Conservation (phyloP, 2,329 filamentous ascomycete genomes). For the Alternaria novae-zelandiae region DNA sequence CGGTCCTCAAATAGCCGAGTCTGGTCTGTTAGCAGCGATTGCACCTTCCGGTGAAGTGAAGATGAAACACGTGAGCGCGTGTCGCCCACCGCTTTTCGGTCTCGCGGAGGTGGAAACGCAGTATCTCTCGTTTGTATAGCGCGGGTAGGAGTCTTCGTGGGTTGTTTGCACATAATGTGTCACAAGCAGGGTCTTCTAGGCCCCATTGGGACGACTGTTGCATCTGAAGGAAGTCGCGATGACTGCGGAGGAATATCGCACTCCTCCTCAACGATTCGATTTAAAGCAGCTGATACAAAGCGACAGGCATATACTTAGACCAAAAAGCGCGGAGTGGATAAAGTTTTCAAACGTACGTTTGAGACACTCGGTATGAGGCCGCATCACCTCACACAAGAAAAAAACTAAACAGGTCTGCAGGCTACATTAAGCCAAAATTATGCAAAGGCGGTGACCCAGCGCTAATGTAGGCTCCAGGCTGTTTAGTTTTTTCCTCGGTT, state of each 20-base stretch:
- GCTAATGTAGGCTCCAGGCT: no score
- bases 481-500: no score
- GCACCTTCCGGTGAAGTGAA: slow-evolving; percentile 12
- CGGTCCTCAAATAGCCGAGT: neutral
- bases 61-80: slow-evolving; percentile 9
- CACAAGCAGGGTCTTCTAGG: neutral
- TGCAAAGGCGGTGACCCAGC: no score
- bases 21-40: neutral
- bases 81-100: neutral
- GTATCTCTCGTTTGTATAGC: neutral
- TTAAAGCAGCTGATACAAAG: neutral
- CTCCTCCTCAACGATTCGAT: neutral
- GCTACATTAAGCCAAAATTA: no score
- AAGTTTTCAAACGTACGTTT: neutral
- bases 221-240: slow-evolving; percentile 5
- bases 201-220: neutral
- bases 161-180: slow-evolving; percentile 6
- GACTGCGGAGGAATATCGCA: neutral
- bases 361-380: neutral
- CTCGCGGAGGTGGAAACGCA: neutral
- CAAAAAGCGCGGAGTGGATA: neutral
- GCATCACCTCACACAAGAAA: neutral
- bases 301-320: neutral
- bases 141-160: neutral
- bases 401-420: no score